These are phyloP conservation scores for Maudiozyma pseudohumilis DNA, from an alignment of 805 yeast genomes.

Conservation along the genomic window DNA sequence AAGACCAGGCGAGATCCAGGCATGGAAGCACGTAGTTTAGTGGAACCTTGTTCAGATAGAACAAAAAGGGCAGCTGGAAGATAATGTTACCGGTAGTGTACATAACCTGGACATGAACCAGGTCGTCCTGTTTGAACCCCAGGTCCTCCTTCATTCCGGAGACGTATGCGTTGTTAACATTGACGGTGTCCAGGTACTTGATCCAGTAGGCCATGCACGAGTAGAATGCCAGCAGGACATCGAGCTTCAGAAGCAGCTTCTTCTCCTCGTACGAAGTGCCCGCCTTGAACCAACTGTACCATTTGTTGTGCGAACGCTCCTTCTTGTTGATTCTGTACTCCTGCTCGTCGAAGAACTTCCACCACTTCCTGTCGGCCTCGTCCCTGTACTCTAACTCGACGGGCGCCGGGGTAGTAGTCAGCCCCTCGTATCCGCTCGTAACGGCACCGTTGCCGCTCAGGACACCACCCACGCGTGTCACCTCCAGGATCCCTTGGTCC, in stretches of 20 bases:
- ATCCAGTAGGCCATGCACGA: constrained; percentile 59
- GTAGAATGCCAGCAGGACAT: constrained; percentile 41
- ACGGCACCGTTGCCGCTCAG: not conserved
- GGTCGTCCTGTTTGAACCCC: constrained; percentile 50
- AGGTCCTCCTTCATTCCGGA: constrained; percentile 52
- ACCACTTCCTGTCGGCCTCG: constrained; percentile 45
- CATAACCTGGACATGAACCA: constrained; percentile 47
- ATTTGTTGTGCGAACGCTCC: constrained; percentile 27
- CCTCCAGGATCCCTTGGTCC: not conserved
- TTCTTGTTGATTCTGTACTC: constrained; percentile 41
- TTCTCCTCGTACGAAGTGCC: constrained; percentile 37
- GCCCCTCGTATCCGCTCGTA: no score
- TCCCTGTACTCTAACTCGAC: constrained; percentile 36
- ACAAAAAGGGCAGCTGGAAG: constrained; percentile 55
- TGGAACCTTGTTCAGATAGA: constrained; percentile 43
- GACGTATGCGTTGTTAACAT: constrained; percentile 56
- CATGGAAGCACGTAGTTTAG: constrained; percentile 38
- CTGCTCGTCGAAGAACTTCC: constrained; percentile 50
- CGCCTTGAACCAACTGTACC: constrained; percentile 49
- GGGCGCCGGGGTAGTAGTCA: not conserved
- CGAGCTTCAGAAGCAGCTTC: constrained; percentile 39
- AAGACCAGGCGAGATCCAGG: constrained; percentile 51
- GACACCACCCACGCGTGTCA: not conserved
- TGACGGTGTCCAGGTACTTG: constrained; percentile 50
- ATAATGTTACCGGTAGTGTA: constrained; percentile 51